phyloP scores from a whole-genome alignment of 1,139 yeast genomes.

The Starmera stellimalicola region DNA sequence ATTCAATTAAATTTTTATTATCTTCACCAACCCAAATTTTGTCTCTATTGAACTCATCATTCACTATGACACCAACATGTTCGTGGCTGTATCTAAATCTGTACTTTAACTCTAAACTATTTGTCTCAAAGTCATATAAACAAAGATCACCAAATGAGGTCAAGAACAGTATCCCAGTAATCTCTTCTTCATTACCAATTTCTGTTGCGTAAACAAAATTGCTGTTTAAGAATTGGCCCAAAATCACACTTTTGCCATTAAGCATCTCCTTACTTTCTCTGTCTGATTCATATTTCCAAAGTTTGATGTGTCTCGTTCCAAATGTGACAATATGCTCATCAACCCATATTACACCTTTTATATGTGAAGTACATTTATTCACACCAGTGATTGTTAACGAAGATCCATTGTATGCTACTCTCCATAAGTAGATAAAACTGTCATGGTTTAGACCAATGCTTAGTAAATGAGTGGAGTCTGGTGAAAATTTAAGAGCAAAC shows the following conservation, averaged over 20 bases:
- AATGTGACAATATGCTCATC: conserved; percentile 35
- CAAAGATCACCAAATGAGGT: conserved; percentile 34
- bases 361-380: conserved; percentile 51
- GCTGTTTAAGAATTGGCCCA: conserved; percentile 38
- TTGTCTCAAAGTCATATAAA: conserved; percentile 9
- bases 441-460: conserved; percentile 58
- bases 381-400: conserved; percentile 29
- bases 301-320: conserved; percentile 50
- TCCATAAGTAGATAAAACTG: conserved; percentile 59
- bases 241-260: conserved; percentile 48
- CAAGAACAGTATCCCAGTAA: conserved; percentile 26
- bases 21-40: conserved; percentile 14
- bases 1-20: not conserved
- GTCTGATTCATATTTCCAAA: conserved; percentile 39
- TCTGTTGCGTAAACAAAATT: conserved; percentile 30
- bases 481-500: conserved; percentile 43
- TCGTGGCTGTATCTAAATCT: conserved; percentile 4
- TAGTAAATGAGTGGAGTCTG: conserved; percentile 43
- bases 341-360: conserved; percentile 49
- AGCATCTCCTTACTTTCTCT: conserved; percentile 25
- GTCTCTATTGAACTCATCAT: conserved; percentile 5
- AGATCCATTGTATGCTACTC: conserved; percentile 17
- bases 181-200: conserved; percentile 21
- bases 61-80: conserved; percentile 11
- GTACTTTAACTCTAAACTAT: conserved; percentile 10